Conservation (phyloP, 805 yeast genomes). For the Ogataea methanolica region DNA sequence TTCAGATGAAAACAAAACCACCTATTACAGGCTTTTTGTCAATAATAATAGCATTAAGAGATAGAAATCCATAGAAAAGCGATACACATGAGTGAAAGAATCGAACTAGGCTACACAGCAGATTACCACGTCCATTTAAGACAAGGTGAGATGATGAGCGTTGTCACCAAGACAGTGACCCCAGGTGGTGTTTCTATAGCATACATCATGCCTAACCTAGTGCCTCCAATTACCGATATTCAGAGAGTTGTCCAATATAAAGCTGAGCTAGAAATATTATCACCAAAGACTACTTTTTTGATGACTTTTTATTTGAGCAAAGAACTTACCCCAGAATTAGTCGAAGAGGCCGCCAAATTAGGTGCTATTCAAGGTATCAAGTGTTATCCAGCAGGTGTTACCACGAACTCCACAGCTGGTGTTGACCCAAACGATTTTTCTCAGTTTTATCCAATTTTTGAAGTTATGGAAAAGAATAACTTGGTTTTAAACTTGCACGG, state of each 20-base stretch:
- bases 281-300: conserved; percentile 81
- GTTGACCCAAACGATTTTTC: conserved; percentile 91
- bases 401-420: conserved; percentile 92
- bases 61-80: not conserved
- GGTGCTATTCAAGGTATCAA: conserved; percentile 83
- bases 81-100: conserved; percentile 16
- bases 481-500: conserved; percentile 90
- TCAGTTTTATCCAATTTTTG: conserved; percentile 82
- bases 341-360: conserved; percentile 67
- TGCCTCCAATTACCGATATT: conserved; percentile 84
- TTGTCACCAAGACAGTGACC: conserved; percentile 83
- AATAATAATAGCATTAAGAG: not conserved
- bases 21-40: not conserved
- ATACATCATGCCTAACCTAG: conserved; percentile 93
- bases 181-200: conserved; percentile 91
- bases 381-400: conserved; percentile 98
- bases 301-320: conserved; percentile 85
- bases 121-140: conserved; percentile 97
- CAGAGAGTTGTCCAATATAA: conserved; percentile 71
- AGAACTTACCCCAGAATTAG: conserved; percentile 79
- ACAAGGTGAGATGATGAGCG: conserved; percentile 89
- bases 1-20: no score
- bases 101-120: conserved; percentile 67
- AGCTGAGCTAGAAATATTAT: conserved; percentile 50
- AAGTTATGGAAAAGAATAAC: conserved; percentile 76